phyloP scores from a whole-genome alignment of 768 basidiomycete species.

The Saitozyma sp. region DNA sequence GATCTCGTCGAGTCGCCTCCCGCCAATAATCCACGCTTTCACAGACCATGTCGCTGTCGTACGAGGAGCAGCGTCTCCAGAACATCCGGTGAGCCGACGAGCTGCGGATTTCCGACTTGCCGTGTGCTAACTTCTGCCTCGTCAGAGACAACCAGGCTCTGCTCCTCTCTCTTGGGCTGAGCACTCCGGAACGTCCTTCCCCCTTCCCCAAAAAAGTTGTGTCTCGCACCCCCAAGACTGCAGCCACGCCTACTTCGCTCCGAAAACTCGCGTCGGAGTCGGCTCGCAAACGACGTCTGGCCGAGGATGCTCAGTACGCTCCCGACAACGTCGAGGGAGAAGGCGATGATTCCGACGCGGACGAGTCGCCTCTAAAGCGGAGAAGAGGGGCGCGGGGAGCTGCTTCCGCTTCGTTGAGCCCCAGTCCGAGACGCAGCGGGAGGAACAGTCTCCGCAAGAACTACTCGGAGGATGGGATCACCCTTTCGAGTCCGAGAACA shows the following conservation, averaged over 20 bases:
- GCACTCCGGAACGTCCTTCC: slow-evolving; percentile 6
- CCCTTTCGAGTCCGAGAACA: neutral
- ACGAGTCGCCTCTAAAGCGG: too few relatives aligned
- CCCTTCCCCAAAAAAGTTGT: neutral
- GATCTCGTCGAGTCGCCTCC: too few relatives aligned
- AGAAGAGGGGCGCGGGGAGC: too few relatives aligned
- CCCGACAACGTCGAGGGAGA: too few relatives aligned
- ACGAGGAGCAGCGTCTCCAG: slow-evolving; percentile 37
- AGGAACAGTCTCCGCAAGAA: slow-evolving; percentile 5
- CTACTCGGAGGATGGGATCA: neutral
- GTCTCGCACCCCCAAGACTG: slow-evolving; percentile 1
- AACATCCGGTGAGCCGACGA: slow-evolving; percentile 32
- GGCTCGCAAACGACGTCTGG: too few relatives aligned
- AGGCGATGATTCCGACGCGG: too few relatives aligned
- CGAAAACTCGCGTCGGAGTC: neutral
- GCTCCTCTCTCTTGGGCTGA: slow-evolving; percentile 37
- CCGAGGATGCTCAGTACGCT: too few relatives aligned
- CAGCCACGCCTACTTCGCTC: neutral
- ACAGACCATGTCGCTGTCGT: slow-evolving; percentile 7
- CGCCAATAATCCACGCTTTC: neutral
- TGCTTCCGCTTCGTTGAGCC: neutral
- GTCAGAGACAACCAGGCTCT: slow-evolving; percentile 39
- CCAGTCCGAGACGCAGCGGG: slow-evolving; percentile 16
- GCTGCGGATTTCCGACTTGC: neutral
- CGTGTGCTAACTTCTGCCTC: too few relatives aligned